These are phyloP conservation scores for Camellia lanceoleosa DNA, from an alignment of 148 eudicot genomes.

Conservation along the genomic window DNA sequence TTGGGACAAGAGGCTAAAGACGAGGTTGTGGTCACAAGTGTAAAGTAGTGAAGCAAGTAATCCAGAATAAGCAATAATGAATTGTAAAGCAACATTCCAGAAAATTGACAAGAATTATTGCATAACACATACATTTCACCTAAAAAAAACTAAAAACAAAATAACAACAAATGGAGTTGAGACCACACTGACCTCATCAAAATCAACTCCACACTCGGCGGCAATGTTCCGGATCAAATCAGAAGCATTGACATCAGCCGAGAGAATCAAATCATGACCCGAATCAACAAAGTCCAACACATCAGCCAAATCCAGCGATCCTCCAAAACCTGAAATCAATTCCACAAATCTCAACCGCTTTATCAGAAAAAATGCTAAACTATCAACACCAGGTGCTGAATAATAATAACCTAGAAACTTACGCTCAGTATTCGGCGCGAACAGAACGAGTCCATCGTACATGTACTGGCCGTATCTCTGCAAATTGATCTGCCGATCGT, in stretches of 20 bases:
- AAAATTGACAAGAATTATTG: no score
- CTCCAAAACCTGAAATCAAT: constrained; percentile 37
- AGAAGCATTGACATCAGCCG: constrained; percentile 63
- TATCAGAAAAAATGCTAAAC: not conserved
- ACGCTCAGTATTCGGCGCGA: constrained; percentile 48
- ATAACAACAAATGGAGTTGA: not conserved
- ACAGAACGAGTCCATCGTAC: constrained; percentile 49
- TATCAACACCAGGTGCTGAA: not conserved
- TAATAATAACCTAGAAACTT: constrained; percentile 15
- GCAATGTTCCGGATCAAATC: constrained; percentile 73
- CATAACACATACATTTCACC: not conserved
- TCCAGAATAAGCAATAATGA: no score
- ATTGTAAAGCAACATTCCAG: no score
- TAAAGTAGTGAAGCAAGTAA: no score
- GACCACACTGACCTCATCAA: constrained; percentile 49
- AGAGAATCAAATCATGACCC: constrained; percentile 65
- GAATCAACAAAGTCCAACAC: constrained; percentile 72
- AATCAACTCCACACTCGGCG: constrained; percentile 69
- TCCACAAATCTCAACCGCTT: not conserved
- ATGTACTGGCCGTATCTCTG: constrained; percentile 54
- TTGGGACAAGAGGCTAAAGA: no score
- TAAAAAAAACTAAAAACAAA: not conserved
- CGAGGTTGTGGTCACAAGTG: no score
- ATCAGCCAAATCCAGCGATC: constrained; percentile 51
- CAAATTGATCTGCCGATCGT: constrained; percentile 42